These are phyloP conservation scores for Kuraishia borneana DNA, from an alignment of 805 yeast genomes.

Conservation along the genomic window DNA sequence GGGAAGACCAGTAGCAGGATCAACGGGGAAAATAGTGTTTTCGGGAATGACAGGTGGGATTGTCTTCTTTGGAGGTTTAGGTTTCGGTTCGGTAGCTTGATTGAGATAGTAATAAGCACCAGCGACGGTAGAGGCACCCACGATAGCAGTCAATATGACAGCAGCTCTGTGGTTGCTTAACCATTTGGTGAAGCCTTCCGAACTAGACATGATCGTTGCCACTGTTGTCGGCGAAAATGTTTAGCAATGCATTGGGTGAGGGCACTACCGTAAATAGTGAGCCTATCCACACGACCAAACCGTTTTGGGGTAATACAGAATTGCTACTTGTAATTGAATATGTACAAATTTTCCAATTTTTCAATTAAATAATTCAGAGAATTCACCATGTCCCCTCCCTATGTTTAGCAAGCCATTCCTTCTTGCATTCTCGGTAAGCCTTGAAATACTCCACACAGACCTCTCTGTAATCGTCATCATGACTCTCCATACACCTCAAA, in stretches of 20 bases:
- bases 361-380: too few relatives aligned
- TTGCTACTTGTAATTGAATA: too few relatives aligned
- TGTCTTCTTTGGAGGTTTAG: constrained; percentile 28
- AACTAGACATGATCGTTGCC: constrained; percentile 1
- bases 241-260: too few relatives aligned
- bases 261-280: too few relatives aligned
- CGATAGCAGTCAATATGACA: constrained; percentile 36
- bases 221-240: too few relatives aligned
- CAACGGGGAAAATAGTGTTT: constrained; percentile 39
- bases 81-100: constrained; percentile 5
- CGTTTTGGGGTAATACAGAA: too few relatives aligned
- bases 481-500: constrained; percentile 68
- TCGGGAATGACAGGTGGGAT: constrained; percentile 21
- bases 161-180: constrained; percentile 39
- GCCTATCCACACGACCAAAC: too few relatives aligned
- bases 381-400: not conserved
- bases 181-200: constrained; percentile 18
- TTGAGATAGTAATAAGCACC: constrained; percentile 33
- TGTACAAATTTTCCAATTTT: too few relatives aligned
- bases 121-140: constrained; percentile 36
- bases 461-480: constrained; percentile 56
- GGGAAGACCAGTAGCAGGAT: constrained; percentile 43
- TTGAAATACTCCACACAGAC: constrained; percentile 75
- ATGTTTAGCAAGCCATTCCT: constrained; percentile 41
- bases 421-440: constrained; percentile 88